phyloP scores from a whole-genome alignment of 2,329 filamentous ascomycete genomes.

The Diaporthe sp. region DNA sequence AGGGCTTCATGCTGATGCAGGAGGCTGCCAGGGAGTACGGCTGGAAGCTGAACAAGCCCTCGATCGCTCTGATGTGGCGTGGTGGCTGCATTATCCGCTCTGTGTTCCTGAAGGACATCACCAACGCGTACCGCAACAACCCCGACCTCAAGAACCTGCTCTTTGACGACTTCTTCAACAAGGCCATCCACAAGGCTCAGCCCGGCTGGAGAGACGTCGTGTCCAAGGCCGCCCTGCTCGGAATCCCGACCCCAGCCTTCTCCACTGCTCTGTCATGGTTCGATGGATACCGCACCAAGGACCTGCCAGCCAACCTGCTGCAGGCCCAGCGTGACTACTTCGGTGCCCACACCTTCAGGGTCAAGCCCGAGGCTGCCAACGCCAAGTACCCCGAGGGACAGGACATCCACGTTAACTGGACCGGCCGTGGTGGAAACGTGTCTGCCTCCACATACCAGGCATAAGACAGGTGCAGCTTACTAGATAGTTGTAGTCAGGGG shows the following conservation, averaged over 20 bases:
- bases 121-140: constrained; percentile 93
- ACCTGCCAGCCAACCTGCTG: constrained; percentile 97
- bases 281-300: constrained; percentile 97
- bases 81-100: constrained; percentile 99
- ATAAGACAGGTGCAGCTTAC: constrained; percentile 62
- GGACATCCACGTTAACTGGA: constrained; percentile 99
- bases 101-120: constrained; percentile 99
- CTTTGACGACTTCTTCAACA: constrained; percentile 99
- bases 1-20: constrained; percentile 99
- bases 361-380: constrained; percentile 85
- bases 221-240: constrained; percentile 90
- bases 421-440: constrained; percentile 95
- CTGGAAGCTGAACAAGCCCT: constrained; percentile 99
- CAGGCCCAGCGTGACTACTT: constrained; percentile 99
- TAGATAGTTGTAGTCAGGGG: constrained; percentile 38
- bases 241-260: constrained; percentile 97
- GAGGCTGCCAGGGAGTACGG: constrained; percentile 96
- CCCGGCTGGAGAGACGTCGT: constrained; percentile 92
- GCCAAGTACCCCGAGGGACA: constrained; percentile 86
- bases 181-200: constrained; percentile 97
- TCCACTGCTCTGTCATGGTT: constrained; percentile 98
- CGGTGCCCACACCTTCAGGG: constrained; percentile 89
- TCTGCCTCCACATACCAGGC: constrained; percentile 98
- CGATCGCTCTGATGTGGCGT: constrained; percentile 99
- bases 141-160: constrained; percentile 97